Conservation (phyloP, 495 filamentous ascomycete genomes). For the Podospora pseudoanserina region DNA sequence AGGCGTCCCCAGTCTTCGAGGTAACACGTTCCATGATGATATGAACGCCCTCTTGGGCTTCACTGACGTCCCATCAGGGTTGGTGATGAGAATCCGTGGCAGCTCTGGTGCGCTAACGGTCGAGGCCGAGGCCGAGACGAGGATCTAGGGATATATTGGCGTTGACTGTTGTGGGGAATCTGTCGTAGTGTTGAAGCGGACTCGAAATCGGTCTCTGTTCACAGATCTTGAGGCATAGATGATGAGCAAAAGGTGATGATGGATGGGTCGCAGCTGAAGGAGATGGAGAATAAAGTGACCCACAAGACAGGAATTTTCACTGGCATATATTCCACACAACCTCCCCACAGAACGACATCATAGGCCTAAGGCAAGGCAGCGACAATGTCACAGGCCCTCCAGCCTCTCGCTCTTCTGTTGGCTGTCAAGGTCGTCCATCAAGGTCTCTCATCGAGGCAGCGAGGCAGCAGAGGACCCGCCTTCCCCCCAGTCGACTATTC, state of each 20-base stretch:
- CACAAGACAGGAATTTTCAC: neutral
- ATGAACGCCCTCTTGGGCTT: no score
- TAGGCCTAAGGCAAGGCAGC: neutral
- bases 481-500: neutral
- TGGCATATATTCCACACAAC: neutral
- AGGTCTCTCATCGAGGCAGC: neutral
- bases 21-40: constrained; percentile 70
- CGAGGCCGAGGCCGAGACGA: neutral
- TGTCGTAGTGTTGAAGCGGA: neutral
- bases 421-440: neutral
- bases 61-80: constrained; percentile 23
- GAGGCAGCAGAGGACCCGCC: neutral
- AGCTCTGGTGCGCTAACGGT: neutral
- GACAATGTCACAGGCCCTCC: neutral
- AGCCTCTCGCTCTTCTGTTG: neutral
- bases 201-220: neutral
- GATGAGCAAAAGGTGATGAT: no score
- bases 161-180: neutral
- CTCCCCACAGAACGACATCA: neutral
- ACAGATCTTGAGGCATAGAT: no score
- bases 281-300: no score
- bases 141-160: neutral
- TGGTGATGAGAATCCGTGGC: neutral
- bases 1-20: constrained; percentile 74
- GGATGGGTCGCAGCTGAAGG: no score